Evolutionary conservation across 192 early-diverging fungal genomes (phyloP), one percentile per base, ranked within the genome.

Genomic region (Linderina pennispora): DNA sequence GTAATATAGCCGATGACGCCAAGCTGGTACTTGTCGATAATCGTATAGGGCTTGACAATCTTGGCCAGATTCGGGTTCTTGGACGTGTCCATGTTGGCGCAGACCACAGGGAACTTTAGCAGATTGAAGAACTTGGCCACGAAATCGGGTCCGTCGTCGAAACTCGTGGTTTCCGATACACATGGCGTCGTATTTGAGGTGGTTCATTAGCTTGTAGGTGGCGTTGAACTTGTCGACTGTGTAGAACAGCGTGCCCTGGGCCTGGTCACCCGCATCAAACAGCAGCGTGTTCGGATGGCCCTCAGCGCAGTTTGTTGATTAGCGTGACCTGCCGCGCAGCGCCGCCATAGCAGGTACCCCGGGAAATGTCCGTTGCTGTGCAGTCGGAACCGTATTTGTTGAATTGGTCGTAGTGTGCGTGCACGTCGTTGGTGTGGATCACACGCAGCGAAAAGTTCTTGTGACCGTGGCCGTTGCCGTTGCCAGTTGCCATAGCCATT

Each of bases 131-230:
- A 82, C 1, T 37, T 45, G 19, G 58, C 70, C 16, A 82, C 45
- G 46, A 75, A 50, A 8, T 66, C 57, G 1, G 77, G 75, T 2
- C 83, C 82, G 15, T 78, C 70, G 72, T 89, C 87, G n/a, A 56
- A 84, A 85, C 56, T 89, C 83, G 57, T 86, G 87, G 51, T 84
- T 81, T 19, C 79, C 77, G 16, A 81, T 48, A 23, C 61, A 52
- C 61, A 76, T 68, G 33, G 76, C 69, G 46, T 85, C 78, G 63
- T 86, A 85, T 23, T 63, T 62, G 13, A 89, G 65, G 23, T 61
- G 58, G 58, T 87, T 83, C 78, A 87, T 80, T 19, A 82, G 60
- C 20, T 79, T 53, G 2, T 55, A 50, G 2, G 59, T 54, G 22
- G 52, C 54, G 48, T 62, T 62, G 62, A 76, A 43, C 48, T 75